Conservation (phyloP, 208 protist genomes). For the Angomonas deanei region DNA sequence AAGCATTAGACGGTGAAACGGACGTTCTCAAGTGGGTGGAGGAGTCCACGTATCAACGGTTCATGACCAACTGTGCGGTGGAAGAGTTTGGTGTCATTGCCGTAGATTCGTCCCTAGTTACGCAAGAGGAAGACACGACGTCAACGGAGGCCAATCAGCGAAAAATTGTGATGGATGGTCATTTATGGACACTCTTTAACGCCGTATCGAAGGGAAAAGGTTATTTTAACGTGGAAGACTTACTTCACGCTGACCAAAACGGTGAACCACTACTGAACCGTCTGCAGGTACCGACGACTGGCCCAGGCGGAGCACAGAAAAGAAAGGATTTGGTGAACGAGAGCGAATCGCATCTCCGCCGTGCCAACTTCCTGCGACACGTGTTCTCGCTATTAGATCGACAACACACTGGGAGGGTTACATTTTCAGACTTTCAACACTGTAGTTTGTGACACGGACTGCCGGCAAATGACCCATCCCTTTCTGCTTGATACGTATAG, state of each 20-base stretch:
- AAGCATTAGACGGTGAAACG: background rate
- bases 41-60: background rate
- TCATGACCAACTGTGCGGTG: background rate
- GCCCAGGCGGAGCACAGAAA: too few species aligned
- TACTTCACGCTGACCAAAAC: background rate
- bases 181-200: background rate
- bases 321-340: background rate
- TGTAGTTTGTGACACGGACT: too few species aligned
- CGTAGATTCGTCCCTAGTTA: background rate
- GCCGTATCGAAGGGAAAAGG: background rate
- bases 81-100: background rate
- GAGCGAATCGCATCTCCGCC: background rate
- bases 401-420: background rate
- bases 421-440: slow-evolving; percentile 1
- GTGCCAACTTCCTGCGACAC: background rate
- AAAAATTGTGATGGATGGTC: background rate
- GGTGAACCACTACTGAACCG: background rate
- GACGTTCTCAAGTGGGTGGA: too few species aligned
- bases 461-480: too few species aligned
- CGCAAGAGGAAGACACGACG: background rate
- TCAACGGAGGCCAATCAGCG: background rate
- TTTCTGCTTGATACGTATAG: too few species aligned
- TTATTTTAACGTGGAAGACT: background rate
- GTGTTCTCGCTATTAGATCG: background rate
- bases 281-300: too few species aligned